Percentiles rank a stretch among this genome's conserved stretches.
These are phyloP conservation scores for Tothia fuscella DNA, from an alignment of 2,329 filamentous ascomycete genomes.

Conservation along the genomic window DNA sequence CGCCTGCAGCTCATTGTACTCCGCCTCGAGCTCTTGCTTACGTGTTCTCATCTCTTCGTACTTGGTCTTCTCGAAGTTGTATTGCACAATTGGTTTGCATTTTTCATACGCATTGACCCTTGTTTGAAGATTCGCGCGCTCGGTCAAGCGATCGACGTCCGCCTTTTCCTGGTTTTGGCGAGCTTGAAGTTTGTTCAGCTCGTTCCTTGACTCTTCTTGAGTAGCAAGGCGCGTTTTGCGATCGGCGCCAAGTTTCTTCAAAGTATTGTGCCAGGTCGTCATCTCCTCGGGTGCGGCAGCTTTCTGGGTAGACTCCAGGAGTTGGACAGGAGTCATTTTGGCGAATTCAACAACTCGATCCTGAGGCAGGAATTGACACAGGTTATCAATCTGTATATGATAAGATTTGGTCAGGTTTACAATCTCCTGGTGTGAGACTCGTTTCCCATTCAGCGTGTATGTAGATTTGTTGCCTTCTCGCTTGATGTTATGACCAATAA, in stretches of 20 bases:
- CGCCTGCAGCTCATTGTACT: slow-evolving; percentile 48
- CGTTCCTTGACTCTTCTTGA: slow-evolving; percentile 47
- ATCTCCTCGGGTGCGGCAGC: slow-evolving; percentile 77
- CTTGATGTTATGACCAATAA: slow-evolving; percentile 66
- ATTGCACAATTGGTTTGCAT: slow-evolving; percentile 54
- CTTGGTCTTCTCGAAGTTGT: slow-evolving; percentile 41
- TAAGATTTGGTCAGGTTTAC: slow-evolving; percentile 56
- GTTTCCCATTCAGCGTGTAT: slow-evolving; percentile 65
- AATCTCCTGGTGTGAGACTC: slow-evolving; percentile 49
- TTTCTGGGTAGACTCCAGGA: slow-evolving; percentile 75
- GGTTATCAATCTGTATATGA: slow-evolving; percentile 91
- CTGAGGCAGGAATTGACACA: slow-evolving; percentile 94
- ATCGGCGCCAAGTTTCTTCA: slow-evolving; percentile 58
- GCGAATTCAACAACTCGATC: slow-evolving; percentile 94
- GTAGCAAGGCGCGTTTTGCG: slow-evolving; percentile 53
- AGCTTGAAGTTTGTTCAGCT: slow-evolving; percentile 54
- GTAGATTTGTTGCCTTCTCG: slow-evolving; percentile 69
- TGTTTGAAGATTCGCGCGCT: slow-evolving; percentile 57
- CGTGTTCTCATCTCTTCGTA: slow-evolving; percentile 42
- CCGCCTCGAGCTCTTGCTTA: slow-evolving; percentile 42
- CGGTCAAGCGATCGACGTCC: slow-evolving; percentile 71
- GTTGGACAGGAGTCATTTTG: slow-evolving; percentile 64
- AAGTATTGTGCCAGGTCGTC: slow-evolving; percentile 60
- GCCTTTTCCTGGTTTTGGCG: slow-evolving; percentile 64
- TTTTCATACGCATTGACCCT: slow-evolving; percentile 54